A percentile compares a stretch with the other conserved stretches of the same genome.
These are phyloP conservation scores for Chloroidium sp. DNA, from an alignment of 163 green algal species.

Conservation along the genomic window DNA sequence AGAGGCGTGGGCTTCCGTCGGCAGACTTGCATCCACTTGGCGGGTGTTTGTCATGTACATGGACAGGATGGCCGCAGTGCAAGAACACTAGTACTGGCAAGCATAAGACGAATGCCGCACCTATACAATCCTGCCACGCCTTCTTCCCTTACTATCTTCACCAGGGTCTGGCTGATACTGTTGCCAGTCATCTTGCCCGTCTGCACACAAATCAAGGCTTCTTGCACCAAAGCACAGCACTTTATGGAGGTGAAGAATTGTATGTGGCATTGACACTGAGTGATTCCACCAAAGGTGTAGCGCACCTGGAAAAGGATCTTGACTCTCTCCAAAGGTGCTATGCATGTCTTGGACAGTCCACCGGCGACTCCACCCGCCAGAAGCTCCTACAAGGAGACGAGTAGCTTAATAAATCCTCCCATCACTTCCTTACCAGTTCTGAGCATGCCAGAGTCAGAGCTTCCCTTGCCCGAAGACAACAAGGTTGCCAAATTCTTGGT, in stretches of 20 bases:
- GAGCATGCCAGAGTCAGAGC: not conserved
- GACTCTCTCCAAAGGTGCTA: slow-evolving; percentile 79
- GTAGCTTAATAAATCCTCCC: not conserved
- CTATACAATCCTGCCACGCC: slow-evolving; percentile 34
- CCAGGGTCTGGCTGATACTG: slow-evolving; percentile 20
- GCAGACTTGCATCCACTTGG: not conserved
- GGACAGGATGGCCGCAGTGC: not conserved
- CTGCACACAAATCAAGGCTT: slow-evolving; percentile 5
- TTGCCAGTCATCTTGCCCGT: slow-evolving; percentile 15
- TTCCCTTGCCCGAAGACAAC: not conserved
- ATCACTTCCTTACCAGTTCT: not conserved
- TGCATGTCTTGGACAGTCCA: slow-evolving; percentile 65
- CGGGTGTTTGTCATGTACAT: not conserved
- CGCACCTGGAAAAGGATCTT: slow-evolving; percentile 87
- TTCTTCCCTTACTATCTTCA: slow-evolving; percentile 28
- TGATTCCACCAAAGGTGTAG: not conserved
- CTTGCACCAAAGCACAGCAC: not conserved
- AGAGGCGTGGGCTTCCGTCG: not conserved
- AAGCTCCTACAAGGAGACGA: slow-evolving; percentile 55
- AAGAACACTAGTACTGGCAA: not conserved
- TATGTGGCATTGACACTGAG: no score
- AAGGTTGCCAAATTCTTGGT: not conserved
- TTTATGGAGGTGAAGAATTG: no score
- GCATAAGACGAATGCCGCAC: not conserved
- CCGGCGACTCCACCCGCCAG: slow-evolving; percentile 74